Evolutionary conservation across 345 rosid species (phyloP).

Genomic region (Lepidium africanum): DNA sequence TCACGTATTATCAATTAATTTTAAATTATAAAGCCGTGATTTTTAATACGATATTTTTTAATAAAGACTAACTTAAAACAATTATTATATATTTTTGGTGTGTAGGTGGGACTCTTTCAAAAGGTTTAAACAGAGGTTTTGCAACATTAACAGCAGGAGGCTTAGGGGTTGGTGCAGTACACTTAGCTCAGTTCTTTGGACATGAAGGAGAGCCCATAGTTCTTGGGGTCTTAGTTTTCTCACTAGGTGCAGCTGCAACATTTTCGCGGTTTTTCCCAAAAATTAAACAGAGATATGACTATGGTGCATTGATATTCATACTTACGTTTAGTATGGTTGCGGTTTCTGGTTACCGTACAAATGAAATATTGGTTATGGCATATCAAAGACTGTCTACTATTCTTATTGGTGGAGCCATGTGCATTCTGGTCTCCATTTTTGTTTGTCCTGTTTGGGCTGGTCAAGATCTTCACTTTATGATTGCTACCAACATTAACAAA

Average conservation of each 20-base stretch:
- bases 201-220: slow-evolving; percentile 54
- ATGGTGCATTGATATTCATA: slow-evolving; percentile 69
- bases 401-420: slow-evolving; percentile 49
- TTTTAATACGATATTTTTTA: no score
- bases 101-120: slow-evolving; percentile 66
- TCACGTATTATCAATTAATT: no score
- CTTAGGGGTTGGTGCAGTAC: slow-evolving; percentile 58
- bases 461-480: slow-evolving; percentile 52
- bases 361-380: slow-evolving; percentile 48
- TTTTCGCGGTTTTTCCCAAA: slow-evolving; percentile 62
- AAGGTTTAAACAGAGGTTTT: slow-evolving; percentile 56
- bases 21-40: no score
- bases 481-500: slow-evolving; percentile 44
- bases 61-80: not conserved
- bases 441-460: slow-evolving; percentile 75
- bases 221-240: slow-evolving; percentile 60
- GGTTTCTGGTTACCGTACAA: slow-evolving; percentile 51
- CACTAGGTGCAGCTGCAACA: slow-evolving; percentile 56
- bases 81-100: not conserved
- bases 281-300: slow-evolving; percentile 80
- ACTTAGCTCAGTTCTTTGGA: slow-evolving; percentile 52
- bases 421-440: slow-evolving; percentile 41
- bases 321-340: slow-evolving; percentile 71
- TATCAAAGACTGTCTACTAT: slow-evolving; percentile 55
- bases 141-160: slow-evolving; percentile 63